phyloP scores from a whole-genome alignment of 2,329 filamentous ascomycete genomes.

The Chaetomium globosum region DNA sequence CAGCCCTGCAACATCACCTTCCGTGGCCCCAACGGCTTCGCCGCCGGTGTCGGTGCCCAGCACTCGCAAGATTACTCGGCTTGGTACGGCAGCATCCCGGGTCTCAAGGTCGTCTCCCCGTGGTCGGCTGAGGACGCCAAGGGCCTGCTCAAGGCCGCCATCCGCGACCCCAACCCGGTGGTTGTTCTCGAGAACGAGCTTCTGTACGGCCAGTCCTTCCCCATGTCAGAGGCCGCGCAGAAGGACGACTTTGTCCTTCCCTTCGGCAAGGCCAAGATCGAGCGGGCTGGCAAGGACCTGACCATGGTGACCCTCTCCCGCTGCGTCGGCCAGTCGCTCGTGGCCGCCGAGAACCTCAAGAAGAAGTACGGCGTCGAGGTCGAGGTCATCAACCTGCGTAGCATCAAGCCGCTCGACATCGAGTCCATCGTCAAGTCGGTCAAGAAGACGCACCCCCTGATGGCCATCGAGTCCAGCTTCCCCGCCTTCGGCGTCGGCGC shows the following conservation, averaged over 20 bases:
- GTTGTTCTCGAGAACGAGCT: conserved; percentile 85
- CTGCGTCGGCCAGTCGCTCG: conserved; percentile 88
- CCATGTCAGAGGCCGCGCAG: conserved; percentile 95
- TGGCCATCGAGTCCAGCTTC: conserved; percentile 94
- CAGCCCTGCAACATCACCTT: conserved; percentile 99
- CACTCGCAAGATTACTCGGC: conserved; percentile 99
- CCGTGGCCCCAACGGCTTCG: conserved; percentile 98
- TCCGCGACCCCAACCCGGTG: conserved; percentile 96
- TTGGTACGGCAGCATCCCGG: conserved; percentile 98
- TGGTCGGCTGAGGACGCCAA: conserved; percentile 99
- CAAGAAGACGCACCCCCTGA: conserved; percentile 95
- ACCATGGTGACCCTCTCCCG: conserved; percentile 94
- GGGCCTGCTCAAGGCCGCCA: conserved; percentile 95
- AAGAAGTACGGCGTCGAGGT: conserved; percentile 94
- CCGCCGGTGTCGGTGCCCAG: conserved; percentile 90
- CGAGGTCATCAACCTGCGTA: conserved; percentile 97
- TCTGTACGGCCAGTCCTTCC: conserved; percentile 93
- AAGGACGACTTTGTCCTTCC: conserved; percentile 96
- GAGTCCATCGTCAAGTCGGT: conserved; percentile 95
- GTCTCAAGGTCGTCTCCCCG: conserved; percentile 92
- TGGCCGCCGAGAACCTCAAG: conserved; percentile 88
- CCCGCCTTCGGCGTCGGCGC: conserved; percentile 90
- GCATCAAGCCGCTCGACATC: conserved; percentile 93
- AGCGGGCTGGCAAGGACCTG: conserved; percentile 91
- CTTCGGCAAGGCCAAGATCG: conserved; percentile 98